A percentile compares a stretch with the other conserved stretches of the same genome.
Conservation (phyloP, 768 basidiomycete genomes). For the Pholiota molesta region DNA sequence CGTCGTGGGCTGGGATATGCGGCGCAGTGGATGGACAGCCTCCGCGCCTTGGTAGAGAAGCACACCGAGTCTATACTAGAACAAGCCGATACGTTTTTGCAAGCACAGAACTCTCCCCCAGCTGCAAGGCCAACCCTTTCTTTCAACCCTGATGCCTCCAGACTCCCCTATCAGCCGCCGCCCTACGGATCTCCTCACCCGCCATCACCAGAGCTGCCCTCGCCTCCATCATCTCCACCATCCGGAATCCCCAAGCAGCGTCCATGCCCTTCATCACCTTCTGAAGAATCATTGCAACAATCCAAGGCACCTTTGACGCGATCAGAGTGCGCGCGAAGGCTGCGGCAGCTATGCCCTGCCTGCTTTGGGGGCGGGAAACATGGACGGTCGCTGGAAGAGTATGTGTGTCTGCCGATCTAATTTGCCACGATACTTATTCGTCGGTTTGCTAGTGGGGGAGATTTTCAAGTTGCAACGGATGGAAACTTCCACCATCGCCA, state of each 20-base stretch:
- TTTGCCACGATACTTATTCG: neutral
- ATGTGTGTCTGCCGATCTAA: neutral
- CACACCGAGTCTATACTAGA: conserved; percentile 3
- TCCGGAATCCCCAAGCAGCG: no score
- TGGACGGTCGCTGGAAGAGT: neutral
- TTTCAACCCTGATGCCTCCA: neutral
- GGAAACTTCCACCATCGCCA: conserved; percentile 45
- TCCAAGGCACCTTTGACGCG: no score
- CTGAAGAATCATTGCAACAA: conserved; percentile 16
- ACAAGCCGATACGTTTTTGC: neutral
- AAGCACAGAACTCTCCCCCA: no score
- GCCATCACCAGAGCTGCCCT: no score
- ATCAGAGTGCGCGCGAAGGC: no score
- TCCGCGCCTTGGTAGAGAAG: conserved; percentile 13
- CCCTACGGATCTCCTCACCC: no score
- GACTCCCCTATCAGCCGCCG: neutral
- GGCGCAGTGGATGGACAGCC: conserved; percentile 19
- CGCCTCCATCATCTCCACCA: no score
- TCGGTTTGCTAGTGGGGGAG: conserved; percentile 29
- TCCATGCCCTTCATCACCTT: no score
- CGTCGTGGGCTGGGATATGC: conserved; percentile 22
- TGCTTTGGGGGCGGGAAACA: conserved; percentile 32
- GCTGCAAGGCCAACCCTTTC: neutral
- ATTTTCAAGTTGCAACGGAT: conserved; percentile 39
- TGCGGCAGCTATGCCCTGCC: conserved; percentile 30